Evolutionary conservation across 495 filamentous ascomycete species (phyloP).

Genomic region (Haplographium delicatum): DNA sequence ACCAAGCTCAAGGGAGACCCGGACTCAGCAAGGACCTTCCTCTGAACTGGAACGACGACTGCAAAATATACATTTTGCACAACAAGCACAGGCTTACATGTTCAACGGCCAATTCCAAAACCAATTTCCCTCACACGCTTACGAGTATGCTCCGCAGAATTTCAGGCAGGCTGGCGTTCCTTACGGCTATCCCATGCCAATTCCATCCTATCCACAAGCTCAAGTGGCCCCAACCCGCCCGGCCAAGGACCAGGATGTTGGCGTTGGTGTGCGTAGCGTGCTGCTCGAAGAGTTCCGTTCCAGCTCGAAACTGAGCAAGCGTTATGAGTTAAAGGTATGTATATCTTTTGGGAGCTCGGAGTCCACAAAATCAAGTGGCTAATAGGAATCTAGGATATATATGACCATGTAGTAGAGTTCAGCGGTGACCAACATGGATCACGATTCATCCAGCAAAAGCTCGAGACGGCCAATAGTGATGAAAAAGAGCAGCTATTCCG

Average conservation of each 20-base stretch:
- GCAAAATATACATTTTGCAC: constrained; percentile 29
- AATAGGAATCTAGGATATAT: constrained; percentile 64
- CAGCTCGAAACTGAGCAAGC: constrained; percentile 69
- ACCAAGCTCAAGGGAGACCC: constrained; percentile 18
- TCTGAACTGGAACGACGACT: constrained; percentile 20
- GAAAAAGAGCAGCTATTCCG: constrained; percentile 93
- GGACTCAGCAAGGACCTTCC: constrained; percentile 20
- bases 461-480: constrained; percentile 92
- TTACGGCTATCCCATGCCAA: constrained; percentile 32
- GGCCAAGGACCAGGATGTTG: constrained; percentile 59
- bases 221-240: constrained; percentile 42
- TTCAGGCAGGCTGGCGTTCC: constrained; percentile 30
- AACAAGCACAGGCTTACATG: constrained; percentile 30
- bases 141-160: constrained; percentile 32
- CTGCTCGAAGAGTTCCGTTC: constrained; percentile 76
- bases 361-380: too few relatives aligned
- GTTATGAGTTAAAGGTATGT: constrained; percentile 75
- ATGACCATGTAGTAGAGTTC: constrained; percentile 86
- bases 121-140: constrained; percentile 25
- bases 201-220: constrained; percentile 24
- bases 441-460: constrained; percentile 90
- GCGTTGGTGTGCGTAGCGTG: constrained; percentile 60
- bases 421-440: constrained; percentile 94
- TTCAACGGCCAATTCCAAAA: constrained; percentile 20
- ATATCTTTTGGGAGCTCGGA: not conserved